phyloP scores from a whole-genome alignment of 176 grass and related monocot genomes.

The bread wheat (Triticum aestivum) region IWGSC_CS_RefSeq_v2.1 NC_057797.1:608557534-608558033 shows the following conservation, averaged over 20 bases:
- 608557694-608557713: not conserved
- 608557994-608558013: slow-evolving; percentile 67
- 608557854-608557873: not conserved
- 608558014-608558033: slow-evolving; percentile 72
- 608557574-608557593: not conserved
- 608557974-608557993: not conserved
- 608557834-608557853: not conserved
- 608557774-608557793: not conserved
- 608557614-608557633: not conserved
- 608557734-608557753: not conserved
- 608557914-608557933: not conserved
- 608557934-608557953: not conserved
- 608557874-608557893: not conserved
- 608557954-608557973: not conserved
- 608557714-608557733: too few species aligned
- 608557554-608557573: not conserved
- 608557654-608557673: not conserved
- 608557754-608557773: not conserved
- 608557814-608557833: not conserved
- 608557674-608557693: not conserved
- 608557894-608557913: not conserved
- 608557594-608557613: not conserved
- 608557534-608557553: not conserved
- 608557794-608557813: not conserved
- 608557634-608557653: not conserved